phyloP scores from a whole-genome alignment of 495 filamentous ascomycete species.

The Penicillium steckii region DNA sequence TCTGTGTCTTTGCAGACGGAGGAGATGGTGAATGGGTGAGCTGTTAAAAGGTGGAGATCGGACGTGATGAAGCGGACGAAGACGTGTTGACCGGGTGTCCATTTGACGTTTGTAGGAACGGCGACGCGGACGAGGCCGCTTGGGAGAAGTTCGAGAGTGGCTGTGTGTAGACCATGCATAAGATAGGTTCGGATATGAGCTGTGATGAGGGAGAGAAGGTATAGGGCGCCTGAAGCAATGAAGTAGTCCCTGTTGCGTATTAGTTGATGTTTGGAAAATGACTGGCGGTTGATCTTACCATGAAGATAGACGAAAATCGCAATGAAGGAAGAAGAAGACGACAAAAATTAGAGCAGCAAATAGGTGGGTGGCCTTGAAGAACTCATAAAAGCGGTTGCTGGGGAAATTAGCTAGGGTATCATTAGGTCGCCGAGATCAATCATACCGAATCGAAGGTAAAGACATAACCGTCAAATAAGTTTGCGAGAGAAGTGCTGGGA shows the following conservation, averaged over 20 bases:
- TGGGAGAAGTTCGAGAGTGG: constrained; percentile 40
- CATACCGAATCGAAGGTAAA: constrained; percentile 42
- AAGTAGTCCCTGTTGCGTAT: constrained; percentile 53
- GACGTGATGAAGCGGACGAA: constrained; percentile 48
- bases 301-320: constrained; percentile 42
- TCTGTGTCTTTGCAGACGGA: constrained; percentile 30
- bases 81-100: constrained; percentile 50
- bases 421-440: not conserved
- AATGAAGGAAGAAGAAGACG: constrained; percentile 47
- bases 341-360: constrained; percentile 45
- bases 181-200: constrained; percentile 44
- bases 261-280: not conserved
- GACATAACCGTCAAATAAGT: constrained; percentile 52
- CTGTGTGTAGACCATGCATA: constrained; percentile 45
- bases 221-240: constrained; percentile 53
- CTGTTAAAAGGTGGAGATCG: constrained; percentile 39
- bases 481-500: constrained; percentile 48
- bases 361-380: constrained; percentile 53
- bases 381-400: constrained; percentile 51
- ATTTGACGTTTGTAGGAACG: constrained; percentile 44
- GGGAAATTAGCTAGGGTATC: not conserved
- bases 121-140: constrained; percentile 42
- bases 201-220: constrained; percentile 41
- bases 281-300: constrained; percentile 38
- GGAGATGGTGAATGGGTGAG: constrained; percentile 54